These are phyloP conservation scores for Veloporphyrellus conicus DNA, from an alignment of 1,284 basidiomycete genomes.

Conservation along the genomic window DNA sequence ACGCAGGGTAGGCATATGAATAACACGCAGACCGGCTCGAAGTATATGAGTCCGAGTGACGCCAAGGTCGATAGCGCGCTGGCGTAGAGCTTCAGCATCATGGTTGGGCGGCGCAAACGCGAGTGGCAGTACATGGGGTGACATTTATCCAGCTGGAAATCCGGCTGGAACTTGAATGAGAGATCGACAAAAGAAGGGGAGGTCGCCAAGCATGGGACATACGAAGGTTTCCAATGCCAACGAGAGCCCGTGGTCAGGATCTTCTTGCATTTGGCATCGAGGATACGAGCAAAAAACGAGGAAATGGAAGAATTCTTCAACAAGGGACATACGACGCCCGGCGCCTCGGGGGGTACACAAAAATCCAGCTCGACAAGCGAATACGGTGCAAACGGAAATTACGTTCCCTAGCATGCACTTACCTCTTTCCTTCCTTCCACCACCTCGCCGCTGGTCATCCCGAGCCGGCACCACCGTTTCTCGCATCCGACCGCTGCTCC, in stretches of 20 bases:
- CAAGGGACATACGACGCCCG: constrained; percentile 22
- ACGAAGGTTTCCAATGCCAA: constrained; percentile 15
- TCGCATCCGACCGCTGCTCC: no score
- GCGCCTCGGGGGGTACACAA: no score
- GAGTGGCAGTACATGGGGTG: constrained; percentile 11
- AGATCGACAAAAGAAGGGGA: constrained; percentile 19
- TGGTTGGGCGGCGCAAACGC: constrained; percentile 14
- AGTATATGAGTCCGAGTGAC: constrained; percentile 17
- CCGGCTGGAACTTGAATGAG: constrained; percentile 14
- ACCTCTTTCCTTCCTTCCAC: no score
- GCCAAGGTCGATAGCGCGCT: constrained; percentile 17
- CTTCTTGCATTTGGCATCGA: constrained; percentile 13
- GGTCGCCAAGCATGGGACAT: constrained; percentile 24
- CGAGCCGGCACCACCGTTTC: no score
- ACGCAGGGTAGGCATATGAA: constrained; percentile 19
- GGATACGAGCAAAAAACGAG: not conserved
- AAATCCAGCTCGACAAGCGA: no score
- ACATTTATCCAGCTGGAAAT: constrained; percentile 16
- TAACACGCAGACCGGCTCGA: constrained; percentile 14
- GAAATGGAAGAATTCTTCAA: constrained; percentile 17
- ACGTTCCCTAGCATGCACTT: no score
- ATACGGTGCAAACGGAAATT: no score
- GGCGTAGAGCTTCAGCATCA: constrained; percentile 10
- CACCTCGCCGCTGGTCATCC: no score
- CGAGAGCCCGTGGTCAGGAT: constrained; percentile 21